These are phyloP conservation scores for Talaromyces borbonicus DNA, from an alignment of 495 filamentous ascomycete species.

Conservation along the genomic window DNA sequence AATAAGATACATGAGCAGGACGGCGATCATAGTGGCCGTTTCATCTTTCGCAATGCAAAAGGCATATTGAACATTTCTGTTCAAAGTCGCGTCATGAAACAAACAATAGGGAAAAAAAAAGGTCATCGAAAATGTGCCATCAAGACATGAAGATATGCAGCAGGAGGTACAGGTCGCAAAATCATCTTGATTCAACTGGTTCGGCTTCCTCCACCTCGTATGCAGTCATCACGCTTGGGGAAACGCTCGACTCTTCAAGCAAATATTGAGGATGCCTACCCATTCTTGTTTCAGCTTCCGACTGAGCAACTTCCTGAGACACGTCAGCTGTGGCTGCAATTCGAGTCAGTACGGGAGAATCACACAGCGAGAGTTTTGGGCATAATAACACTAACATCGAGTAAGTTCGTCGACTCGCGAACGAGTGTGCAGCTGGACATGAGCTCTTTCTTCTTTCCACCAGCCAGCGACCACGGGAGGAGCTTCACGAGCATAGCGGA, in stretches of 20 bases:
- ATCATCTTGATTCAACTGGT: neutral
- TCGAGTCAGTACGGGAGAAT: neutral
- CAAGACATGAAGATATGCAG: no score
- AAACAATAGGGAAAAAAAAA: neutral
- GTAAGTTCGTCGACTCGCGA: slow-evolving; percentile 31
- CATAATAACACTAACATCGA: slow-evolving; percentile 14
- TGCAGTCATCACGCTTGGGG: slow-evolving; percentile 1
- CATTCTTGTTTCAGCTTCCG: slow-evolving; percentile 5
- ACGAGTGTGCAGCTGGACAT: slow-evolving; percentile 30
- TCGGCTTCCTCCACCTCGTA: slow-evolving; percentile 6
- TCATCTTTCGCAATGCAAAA: no score
- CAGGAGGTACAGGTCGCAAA: neutral
- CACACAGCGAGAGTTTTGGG: neutral
- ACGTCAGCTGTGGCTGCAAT: neutral
- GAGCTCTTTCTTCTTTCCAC: slow-evolving; percentile 52
- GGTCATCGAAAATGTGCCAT: neutral
- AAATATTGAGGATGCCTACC: slow-evolving; percentile 7
- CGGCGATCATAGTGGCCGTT: no score
- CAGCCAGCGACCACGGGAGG: slow-evolving; percentile 45
- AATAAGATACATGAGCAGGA: slow-evolving; percentile 3
- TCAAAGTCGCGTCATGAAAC: neutral
- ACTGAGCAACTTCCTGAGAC: neutral
- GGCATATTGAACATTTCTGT: no score
- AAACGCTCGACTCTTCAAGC: neutral
- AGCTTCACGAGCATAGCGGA: slow-evolving; percentile 56